Percentiles rank a stretch among this genome's conserved stretches.
phyloP scores from a whole-genome alignment of 352 stramenopile species.

The Aphanomyces astaci region DNA sequence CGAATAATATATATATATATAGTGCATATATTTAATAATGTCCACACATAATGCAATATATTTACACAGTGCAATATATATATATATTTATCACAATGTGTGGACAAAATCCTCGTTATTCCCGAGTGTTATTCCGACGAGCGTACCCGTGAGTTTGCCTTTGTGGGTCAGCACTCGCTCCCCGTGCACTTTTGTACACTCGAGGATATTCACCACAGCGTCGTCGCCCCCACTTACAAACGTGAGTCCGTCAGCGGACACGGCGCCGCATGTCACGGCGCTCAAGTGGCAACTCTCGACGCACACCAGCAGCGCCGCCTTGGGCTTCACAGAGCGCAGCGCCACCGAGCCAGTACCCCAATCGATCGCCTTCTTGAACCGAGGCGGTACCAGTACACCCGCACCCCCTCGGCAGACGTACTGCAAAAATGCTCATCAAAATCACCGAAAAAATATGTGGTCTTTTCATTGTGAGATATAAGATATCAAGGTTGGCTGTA shows the following conservation, averaged over 20 bases:
- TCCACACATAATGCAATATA: too few relatives aligned
- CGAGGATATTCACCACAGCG: constrained; percentile 60
- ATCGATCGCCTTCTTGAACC: constrained; percentile 70
- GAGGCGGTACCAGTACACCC: constrained; percentile 53
- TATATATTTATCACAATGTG: too few relatives aligned
- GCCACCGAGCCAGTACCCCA: constrained; percentile 59
- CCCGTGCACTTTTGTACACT: constrained; percentile 49
- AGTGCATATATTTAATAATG: too few relatives aligned
- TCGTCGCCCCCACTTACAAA: constrained; percentile 62
- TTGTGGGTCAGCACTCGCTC: constrained; percentile 60
- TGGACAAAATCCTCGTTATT: too few relatives aligned
- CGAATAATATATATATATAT: too few relatives aligned
- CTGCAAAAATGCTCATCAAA: background rate
- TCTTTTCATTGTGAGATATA: too few relatives aligned
- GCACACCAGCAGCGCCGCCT: constrained; percentile 43
- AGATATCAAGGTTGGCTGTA: too few relatives aligned
- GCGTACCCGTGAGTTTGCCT: constrained; percentile 40
- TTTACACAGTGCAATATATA: too few relatives aligned
- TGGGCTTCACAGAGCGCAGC: constrained; percentile 52
- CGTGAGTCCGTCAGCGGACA: constrained; percentile 50
- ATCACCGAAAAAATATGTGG: background rate
- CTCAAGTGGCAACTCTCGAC: constrained; percentile 59
- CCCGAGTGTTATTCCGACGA: background rate
- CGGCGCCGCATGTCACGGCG: constrained; percentile 42
- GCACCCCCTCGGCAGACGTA: constrained; percentile 40